phyloP scores from a whole-genome alignment of 108 stramenopile genomes.

The Cyclostephanos tholiformis region DNA sequence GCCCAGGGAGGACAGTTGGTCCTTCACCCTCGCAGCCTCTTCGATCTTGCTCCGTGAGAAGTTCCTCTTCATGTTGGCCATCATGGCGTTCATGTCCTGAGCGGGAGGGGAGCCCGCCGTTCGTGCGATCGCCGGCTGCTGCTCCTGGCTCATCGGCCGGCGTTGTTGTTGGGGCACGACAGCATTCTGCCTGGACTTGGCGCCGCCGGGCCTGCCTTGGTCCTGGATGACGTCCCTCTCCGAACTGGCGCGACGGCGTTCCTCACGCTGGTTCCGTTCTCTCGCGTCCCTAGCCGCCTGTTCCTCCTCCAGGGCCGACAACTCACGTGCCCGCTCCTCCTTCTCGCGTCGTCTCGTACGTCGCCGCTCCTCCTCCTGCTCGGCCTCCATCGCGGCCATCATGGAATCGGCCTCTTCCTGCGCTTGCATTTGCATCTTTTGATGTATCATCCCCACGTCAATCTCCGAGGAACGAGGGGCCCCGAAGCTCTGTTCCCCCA shows the following conservation, averaged over 20 bases:
- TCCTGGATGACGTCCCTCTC: slow-evolving; percentile 31
- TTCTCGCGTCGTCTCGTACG: slow-evolving; percentile 1
- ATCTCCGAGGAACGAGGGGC: slow-evolving; percentile 20
- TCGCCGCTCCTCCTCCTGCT: slow-evolving; percentile 5
- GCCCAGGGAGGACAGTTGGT: slow-evolving; percentile 19
- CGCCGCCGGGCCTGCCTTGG: background rate
- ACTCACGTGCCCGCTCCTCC: slow-evolving; percentile 21
- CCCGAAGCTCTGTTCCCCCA: slow-evolving; percentile 4
- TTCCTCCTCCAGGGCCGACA: slow-evolving; percentile 3
- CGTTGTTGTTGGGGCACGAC: background rate
- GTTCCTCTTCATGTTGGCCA: slow-evolving; percentile 30
- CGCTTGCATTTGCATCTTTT: slow-evolving; percentile 6
- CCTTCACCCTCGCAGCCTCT: slow-evolving; percentile 33
- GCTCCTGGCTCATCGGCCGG: background rate
- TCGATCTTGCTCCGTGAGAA: slow-evolving; percentile 25
- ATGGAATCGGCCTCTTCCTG: background rate
- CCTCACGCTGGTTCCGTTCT: slow-evolving; percentile 13
- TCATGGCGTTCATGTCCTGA: slow-evolving; percentile 18
- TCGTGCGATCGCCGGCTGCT: background rate
- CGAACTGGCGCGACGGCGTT: slow-evolving; percentile 20
- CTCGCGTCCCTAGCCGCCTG: slow-evolving; percentile 1
- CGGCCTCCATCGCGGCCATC: slow-evolving; percentile 20
- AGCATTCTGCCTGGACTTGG: background rate
- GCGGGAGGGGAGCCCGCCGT: background rate
- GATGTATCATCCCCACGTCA: slow-evolving; percentile 16